Percentiles rank a stretch among this genome's conserved stretches.
Conservation (phyloP, 768 basidiomycete species). For the Fomitopsis serialis region DNA sequence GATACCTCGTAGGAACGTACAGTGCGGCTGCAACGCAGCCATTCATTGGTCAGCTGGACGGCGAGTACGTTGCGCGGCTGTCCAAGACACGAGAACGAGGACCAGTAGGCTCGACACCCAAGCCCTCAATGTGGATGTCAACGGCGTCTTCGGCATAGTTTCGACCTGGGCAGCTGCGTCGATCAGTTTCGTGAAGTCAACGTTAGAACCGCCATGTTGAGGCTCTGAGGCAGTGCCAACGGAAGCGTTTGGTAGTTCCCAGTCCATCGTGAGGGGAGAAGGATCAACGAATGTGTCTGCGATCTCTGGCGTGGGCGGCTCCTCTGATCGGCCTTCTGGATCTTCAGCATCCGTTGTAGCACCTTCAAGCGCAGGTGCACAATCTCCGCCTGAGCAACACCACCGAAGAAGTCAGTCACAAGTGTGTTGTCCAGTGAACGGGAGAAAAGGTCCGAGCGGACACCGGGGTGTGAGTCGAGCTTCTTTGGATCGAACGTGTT, state of each 20-base stretch:
- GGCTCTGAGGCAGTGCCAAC: background rate
- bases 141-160: background rate
- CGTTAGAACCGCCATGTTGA: background rate
- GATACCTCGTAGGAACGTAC: too few relatives aligned
- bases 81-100: slow-evolving; percentile 10
- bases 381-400: slow-evolving; percentile 80
- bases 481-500: slow-evolving; percentile 65
- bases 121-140: slow-evolving; percentile 3
- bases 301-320: background rate
- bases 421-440: slow-evolving; percentile 56
- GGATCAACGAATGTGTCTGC: background rate
- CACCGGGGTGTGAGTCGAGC: slow-evolving; percentile 85
- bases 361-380: slow-evolving; percentile 9
- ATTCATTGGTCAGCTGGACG: background rate
- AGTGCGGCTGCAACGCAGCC: background rate
- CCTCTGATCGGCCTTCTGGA: background rate
- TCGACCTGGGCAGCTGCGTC: background rate
- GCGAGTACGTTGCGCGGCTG: background rate
- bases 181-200: background rate
- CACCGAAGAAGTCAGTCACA: slow-evolving; percentile 69
- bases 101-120: slow-evolving; percentile 14
- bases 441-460: slow-evolving; percentile 77
- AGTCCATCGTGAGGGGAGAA: background rate
- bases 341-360: background rate
- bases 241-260: background rate